Conservation (phyloP, 495 filamentous ascomycete species). For the Cairneyella variabilis region DNA sequence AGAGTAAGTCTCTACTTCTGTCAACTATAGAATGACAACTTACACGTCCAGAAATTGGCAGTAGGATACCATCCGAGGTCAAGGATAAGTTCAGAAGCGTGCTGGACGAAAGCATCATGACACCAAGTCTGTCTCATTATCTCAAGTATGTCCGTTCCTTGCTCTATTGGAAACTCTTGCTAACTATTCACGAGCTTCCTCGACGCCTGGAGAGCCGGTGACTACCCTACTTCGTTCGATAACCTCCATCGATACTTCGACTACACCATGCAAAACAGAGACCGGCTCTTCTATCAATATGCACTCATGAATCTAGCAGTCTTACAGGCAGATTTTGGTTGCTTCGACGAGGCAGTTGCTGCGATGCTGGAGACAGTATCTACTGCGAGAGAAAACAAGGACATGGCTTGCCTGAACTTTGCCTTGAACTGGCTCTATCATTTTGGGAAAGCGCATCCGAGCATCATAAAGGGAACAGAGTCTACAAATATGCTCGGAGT, state of each 20-base stretch:
- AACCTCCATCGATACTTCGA: conserved; percentile 94
- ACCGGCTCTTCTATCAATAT: conserved; percentile 89
- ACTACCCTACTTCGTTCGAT: conserved; percentile 86
- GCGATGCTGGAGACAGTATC: conserved; percentile 92
- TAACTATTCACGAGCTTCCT: conserved; percentile 55
- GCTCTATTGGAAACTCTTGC: conserved; percentile 1
- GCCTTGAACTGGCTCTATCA: conserved; percentile 97
- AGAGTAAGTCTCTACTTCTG: conserved; percentile 52
- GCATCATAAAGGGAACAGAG: conserved; percentile 64
- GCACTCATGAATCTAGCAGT: conserved; percentile 92
- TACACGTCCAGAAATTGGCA: conserved; percentile 22
- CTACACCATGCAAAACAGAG: conserved; percentile 86
- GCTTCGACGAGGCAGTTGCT: conserved; percentile 81
- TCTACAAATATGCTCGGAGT: conserved; percentile 70
- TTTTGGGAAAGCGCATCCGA: conserved; percentile 80
- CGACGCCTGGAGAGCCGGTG: conserved; percentile 86
- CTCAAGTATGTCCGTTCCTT: conserved; percentile 50
- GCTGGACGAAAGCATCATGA: conserved; percentile 57
- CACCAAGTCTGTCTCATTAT: conserved; percentile 75
- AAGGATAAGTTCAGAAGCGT: conserved; percentile 60
- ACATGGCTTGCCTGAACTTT: conserved; percentile 91
- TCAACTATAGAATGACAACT: background rate
- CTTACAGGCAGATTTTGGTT: conserved; percentile 93
- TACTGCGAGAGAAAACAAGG: conserved; percentile 86
- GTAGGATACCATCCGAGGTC: conserved; percentile 25